These are phyloP conservation scores for Plasmodium chabaudi DNA, from an alignment of 169 alveolate species.

Conservation along the genomic window DNA sequence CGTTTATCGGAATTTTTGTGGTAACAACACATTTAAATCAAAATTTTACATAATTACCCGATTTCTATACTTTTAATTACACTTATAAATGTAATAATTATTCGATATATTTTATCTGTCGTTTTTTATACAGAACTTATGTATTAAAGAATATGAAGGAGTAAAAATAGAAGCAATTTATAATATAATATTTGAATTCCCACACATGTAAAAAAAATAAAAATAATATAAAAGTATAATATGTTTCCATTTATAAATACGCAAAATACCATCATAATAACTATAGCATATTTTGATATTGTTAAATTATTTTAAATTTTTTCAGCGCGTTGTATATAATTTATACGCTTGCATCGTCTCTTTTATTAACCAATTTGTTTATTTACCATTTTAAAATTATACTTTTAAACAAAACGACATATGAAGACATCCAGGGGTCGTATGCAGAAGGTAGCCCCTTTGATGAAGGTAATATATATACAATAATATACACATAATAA, in stretches of 20 bases:
- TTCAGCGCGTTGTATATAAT: constrained; percentile 50
- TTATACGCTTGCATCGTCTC: constrained; percentile 47
- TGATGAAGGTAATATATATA: constrained; percentile 66
- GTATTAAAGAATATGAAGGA: constrained; percentile 53
- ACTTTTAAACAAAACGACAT: constrained; percentile 56
- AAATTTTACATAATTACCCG: background rate
- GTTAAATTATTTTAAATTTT: constrained; percentile 1
- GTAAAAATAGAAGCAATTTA: constrained; percentile 25
- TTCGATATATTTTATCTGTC: background rate
- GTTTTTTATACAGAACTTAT: constrained; percentile 24
- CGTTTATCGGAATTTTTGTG: constrained; percentile 62
- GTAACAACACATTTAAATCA: constrained; percentile 16
- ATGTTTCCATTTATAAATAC: background rate
- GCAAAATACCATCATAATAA: background rate
- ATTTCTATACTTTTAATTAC: background rate
- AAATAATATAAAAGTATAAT: background rate
- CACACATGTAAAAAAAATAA: constrained; percentile 43
- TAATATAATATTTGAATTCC: constrained; percentile 45
- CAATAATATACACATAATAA: background rate
- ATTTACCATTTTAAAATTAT: constrained; percentile 60
- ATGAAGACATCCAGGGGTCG: constrained; percentile 70
- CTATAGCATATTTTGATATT: background rate
- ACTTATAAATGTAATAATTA: too few species aligned
- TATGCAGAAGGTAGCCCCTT: constrained; percentile 48
- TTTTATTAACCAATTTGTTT: constrained; percentile 56